Percentiles rank a stretch among this genome's conserved stretches.
Conservation (phyloP, 2,329 filamentous ascomycete genomes). For the Epichloe elymi region DNA sequence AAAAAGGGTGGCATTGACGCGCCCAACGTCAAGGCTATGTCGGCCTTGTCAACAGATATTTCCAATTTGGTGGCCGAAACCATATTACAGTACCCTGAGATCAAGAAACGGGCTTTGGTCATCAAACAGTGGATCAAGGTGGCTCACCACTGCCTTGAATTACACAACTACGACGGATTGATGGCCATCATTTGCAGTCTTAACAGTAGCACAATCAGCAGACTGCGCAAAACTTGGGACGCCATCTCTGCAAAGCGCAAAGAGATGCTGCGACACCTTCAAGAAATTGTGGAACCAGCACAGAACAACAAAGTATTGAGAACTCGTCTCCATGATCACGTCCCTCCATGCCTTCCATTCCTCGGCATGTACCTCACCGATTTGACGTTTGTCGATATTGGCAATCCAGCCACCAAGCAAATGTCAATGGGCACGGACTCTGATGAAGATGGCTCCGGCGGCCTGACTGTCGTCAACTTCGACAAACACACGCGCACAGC, state of each 20-base stretch:
- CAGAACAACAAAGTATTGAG: constrained; percentile 86
- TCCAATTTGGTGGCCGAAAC: constrained; percentile 89
- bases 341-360: constrained; percentile 88
- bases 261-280: constrained; percentile 62
- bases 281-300: constrained; percentile 74
- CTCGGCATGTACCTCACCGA: constrained; percentile 95
- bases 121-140: constrained; percentile 99
- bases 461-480: constrained; percentile 83
- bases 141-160: constrained; percentile 68
- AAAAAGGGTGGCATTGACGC: constrained; percentile 71
- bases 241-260: constrained; percentile 73
- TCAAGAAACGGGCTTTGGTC: constrained; percentile 76
- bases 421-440: constrained; percentile 37
- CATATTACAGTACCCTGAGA: constrained; percentile 76
- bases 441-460: constrained; percentile 49
- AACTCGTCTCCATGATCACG: constrained; percentile 68
- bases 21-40: constrained; percentile 89
- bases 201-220: constrained; percentile 80
- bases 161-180: constrained; percentile 91
- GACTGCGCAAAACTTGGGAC: constrained; percentile 88
- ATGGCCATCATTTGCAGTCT: constrained; percentile 96
- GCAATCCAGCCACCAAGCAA: constrained; percentile 75
- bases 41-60: constrained; percentile 78
- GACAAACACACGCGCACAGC: constrained; percentile 93
- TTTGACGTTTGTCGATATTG: constrained; percentile 88